A percentile compares a stretch with the other conserved stretches of the same genome.
Conservation (phyloP, 2,329 filamentous ascomycete species). For the Aureobasidium sp. region DNA sequence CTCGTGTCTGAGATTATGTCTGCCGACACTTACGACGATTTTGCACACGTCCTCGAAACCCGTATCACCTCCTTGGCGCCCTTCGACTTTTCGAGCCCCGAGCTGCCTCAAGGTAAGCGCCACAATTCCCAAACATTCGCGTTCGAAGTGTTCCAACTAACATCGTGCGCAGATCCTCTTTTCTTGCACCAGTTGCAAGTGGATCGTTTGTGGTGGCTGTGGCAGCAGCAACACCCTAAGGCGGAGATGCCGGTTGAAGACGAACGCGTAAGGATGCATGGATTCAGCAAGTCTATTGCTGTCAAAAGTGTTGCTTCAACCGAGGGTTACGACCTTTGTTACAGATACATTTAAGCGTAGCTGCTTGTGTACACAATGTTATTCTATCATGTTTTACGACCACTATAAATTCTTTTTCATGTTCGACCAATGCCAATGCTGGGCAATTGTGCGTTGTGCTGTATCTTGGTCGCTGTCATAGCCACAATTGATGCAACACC, state of each 20-base stretch:
- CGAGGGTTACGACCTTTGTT: slow-evolving; percentile 20
- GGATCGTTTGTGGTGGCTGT: slow-evolving; percentile 18
- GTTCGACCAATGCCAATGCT: neutral
- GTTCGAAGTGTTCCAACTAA: neutral
- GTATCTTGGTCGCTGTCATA: neutral
- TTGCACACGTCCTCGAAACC: slow-evolving; percentile 19
- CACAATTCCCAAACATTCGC: neutral
- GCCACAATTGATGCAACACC: neutral
- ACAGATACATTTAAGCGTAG: slow-evolving; percentile 17
- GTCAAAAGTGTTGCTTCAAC: slow-evolving; percentile 22
- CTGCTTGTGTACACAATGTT: too few relatives aligned
- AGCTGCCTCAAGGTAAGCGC: slow-evolving; percentile 20
- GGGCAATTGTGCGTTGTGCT: neutral
- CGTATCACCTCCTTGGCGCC: slow-evolving; percentile 19
- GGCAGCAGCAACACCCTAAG: slow-evolving; percentile 20
- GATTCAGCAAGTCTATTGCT: slow-evolving; percentile 17
- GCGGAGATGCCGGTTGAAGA: slow-evolving; percentile 18
- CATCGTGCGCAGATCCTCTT: slow-evolving; percentile 13
- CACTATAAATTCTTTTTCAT: neutral
- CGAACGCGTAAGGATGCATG: slow-evolving; percentile 19
- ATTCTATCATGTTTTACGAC: neutral
- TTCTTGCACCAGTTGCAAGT: slow-evolving; percentile 18
- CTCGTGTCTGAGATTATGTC: neutral
- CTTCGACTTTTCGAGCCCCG: slow-evolving; percentile 18
- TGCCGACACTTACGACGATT: slow-evolving; percentile 23